Evolutionary conservation across 2,329 filamentous ascomycete genomes (phyloP), one percentile per base, ranked within the genome.

Genomic region (Plenodomus biglobosus): DNA sequence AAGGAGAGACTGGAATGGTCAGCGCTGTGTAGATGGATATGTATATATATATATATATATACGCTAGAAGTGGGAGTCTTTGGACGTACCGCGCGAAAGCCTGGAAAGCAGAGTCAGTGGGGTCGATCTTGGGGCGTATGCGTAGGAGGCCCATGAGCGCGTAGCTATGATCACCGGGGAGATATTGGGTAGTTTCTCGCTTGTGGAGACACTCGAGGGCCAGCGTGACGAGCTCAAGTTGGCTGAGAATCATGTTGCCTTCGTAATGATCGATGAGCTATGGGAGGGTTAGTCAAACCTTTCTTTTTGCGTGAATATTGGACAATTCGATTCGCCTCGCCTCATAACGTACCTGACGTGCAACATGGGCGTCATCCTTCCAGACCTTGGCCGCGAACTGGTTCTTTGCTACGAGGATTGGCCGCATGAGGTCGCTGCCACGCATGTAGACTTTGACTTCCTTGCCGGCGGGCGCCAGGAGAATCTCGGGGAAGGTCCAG

Each of bases 261-360:
- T 77, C 74, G 49, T 73, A 78, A 52, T 79, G 76, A 40, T 79
- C 74, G 17, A 78, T 66, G 4, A 79, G 65, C 59, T 78, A 64
- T 6, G 11, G n/a, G n/a, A n/a, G n/a, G n/a, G n/a, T n/a, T n/a
- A n/a, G n/a, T n/a, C n/a, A n/a, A n/a, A n/a, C n/a, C n/a, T n/a
- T n/a, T n/a, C n/a, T n/a, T n/a, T n/a, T n/a, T n/a, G n/a, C n/a
- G n/a, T n/a, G n/a, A n/a, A n/a, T n/a, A n/a, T n/a, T n/a, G n/a
- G n/a, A n/a, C n/a, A n/a, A n/a, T n/a, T n/a, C n/a, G n/a, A n/a
- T n/a, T n/a, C n/a, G n/a, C n/a, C n/a, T n/a, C n/a, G n/a, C n/a
- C n/a, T n/a, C n/a, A n/a, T n/a, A 2, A 40, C 38, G n/a, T 43
- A 64, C 62, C 47, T 65, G 62, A 17, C 62, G 58, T 11, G 74